Evolutionary conservation across 164 flowering plant species (phyloP).

Genomic region (Santalum album): DNA sequence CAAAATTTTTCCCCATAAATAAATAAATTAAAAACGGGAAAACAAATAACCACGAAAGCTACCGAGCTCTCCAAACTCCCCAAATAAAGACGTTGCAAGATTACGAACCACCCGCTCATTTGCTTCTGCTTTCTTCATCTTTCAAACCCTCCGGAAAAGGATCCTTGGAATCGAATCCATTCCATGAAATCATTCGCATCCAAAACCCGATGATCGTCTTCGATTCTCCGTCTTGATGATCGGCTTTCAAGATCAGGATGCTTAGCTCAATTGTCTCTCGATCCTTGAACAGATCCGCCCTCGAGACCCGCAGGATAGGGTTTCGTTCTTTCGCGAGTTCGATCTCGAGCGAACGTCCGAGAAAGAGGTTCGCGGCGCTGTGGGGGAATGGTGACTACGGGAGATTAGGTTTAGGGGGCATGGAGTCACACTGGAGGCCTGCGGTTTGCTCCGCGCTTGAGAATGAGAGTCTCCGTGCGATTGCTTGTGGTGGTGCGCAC

Average conservation of each 20-base stretch:
- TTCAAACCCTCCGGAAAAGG: neutral
- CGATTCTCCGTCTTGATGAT: neutral
- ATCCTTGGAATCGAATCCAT: no score
- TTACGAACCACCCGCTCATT: neutral
- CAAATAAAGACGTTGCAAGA: neutral
- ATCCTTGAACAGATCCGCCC: neutral
- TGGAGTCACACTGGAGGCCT: conserved; percentile 72
- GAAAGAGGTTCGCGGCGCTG: conserved; percentile 53
- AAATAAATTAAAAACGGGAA: no score
- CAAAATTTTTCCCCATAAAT: no score
- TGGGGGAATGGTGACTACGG: conserved; percentile 97
- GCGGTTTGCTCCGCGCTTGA: conserved; percentile 35
- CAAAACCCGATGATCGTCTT: neutral
- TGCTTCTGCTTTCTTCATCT: neutral
- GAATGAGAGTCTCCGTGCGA: conserved; percentile 30
- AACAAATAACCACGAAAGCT: no score
- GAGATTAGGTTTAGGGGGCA: conserved; percentile 62
- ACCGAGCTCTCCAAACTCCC: no score
- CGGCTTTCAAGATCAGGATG: neutral
- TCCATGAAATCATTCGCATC: neutral
- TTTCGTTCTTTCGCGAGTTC: conserved; percentile 8
- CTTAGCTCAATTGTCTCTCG: neutral
- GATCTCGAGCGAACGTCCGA: conserved; percentile 7
- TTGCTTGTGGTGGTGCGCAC: conserved; percentile 95
- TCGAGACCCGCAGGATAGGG: neutral